phyloP scores from a whole-genome alignment of 2,329 filamentous ascomycete species.

The Sordariomycetes sp. region DNA sequence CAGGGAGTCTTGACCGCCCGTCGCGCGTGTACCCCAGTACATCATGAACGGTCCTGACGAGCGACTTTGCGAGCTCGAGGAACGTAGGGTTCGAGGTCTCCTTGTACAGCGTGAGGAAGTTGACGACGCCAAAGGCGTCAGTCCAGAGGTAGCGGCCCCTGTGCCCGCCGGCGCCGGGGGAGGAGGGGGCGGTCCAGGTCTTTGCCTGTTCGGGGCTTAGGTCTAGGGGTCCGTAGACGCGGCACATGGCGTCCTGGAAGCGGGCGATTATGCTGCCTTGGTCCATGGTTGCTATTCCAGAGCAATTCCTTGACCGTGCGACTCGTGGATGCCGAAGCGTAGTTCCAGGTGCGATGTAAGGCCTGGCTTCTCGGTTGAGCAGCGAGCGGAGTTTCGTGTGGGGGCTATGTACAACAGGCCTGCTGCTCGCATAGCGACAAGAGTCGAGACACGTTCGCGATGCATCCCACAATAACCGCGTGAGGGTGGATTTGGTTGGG shows the following conservation, averaged over 20 bases:
- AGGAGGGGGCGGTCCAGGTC: conserved; percentile 30
- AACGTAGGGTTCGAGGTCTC: conserved; percentile 24
- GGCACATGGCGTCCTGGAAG: conserved; percentile 22
- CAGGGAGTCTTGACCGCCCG: conserved; percentile 27
- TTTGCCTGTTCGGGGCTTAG: conserved; percentile 10
- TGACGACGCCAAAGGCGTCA: conserved; percentile 45
- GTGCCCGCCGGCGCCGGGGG: conserved; percentile 35
- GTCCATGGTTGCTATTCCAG: neutral
- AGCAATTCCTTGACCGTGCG: neutral
- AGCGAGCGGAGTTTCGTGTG: neutral
- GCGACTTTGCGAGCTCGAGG: conserved; percentile 30
- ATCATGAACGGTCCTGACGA: conserved; percentile 36
- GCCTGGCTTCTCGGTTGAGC: neutral
- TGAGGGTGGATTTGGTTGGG: too few relatives aligned
- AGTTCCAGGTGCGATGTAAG: neutral
- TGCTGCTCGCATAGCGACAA: neutral
- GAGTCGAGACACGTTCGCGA: too few relatives aligned
- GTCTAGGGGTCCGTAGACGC: conserved; percentile 21
- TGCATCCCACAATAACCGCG: too few relatives aligned
- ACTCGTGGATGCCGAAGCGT: neutral
- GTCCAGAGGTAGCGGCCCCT: conserved; percentile 48
- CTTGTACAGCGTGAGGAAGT: conserved; percentile 39
- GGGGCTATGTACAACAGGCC: neutral
- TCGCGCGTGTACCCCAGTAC: conserved; percentile 38
- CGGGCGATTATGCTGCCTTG: conserved; percentile 4